Percentiles rank a stretch among this genome's conserved stretches.
phyloP scores from a whole-genome alignment of 441 rosid species.

The Euphorbia schlechtendalii region DNA sequence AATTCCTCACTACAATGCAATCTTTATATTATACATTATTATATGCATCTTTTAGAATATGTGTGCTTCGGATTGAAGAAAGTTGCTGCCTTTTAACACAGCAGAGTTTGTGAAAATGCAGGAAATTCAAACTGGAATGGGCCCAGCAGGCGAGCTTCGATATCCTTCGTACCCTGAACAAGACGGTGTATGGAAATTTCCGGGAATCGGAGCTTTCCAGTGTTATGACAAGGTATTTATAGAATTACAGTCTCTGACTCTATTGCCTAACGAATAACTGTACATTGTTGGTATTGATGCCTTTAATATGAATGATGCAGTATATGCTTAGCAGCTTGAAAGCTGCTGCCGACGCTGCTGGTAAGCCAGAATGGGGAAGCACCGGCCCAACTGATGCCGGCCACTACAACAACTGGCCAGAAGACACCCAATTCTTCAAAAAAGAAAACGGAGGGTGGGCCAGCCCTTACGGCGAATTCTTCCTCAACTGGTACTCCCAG shows the following conservation, averaged over 20 bases:
- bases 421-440: conserved; percentile 67
- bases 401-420: conserved; percentile 86
- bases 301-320: too few relatives aligned
- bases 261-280: too few relatives aligned
- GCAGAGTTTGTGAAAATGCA: conserved; percentile 20
- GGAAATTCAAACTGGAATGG: conserved; percentile 99
- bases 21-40: background rate
- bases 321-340: conserved; percentile 67
- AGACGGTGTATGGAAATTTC: conserved; percentile 82
- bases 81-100: background rate
- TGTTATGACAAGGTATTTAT: conserved; percentile 75
- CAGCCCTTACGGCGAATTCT: conserved; percentile 65
- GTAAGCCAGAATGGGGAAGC: conserved; percentile 83
- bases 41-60: background rate
- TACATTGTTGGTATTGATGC: too few relatives aligned
- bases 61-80: background rate
- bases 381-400: conserved; percentile 96
- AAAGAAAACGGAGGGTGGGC: conserved; percentile 83
- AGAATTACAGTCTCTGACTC: too few relatives aligned
- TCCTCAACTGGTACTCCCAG: conserved; percentile 83
- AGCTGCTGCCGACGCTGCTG: conserved; percentile 79
- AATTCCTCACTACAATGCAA: conserved; percentile 9
- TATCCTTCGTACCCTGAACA: conserved; percentile 88
- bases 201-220: conserved; percentile 93
- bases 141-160: conserved; percentile 92